Base-by-base conservation (phyloP, 2,329 filamentous ascomycete genomes). In the Fusarium irregulare region DNA sequence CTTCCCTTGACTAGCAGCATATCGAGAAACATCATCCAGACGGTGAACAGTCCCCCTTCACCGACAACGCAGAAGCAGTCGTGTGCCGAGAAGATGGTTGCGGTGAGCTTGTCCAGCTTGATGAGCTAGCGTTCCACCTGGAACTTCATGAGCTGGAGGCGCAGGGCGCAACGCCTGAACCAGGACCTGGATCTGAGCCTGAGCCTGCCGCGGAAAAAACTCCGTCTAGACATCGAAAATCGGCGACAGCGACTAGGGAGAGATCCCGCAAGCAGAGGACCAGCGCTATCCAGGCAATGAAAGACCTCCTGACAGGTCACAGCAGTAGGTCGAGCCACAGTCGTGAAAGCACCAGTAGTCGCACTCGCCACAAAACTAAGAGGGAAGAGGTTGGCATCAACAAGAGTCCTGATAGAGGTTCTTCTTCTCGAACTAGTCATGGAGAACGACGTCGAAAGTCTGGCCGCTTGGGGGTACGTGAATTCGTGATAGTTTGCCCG, bases 31-130 rank as follows among this genome's bases (percentile, higher is more conserved):
- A 68, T 25, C 75, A 78, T 50, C 70, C 74, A 41, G 73, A 75
- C 23, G 64, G 62, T 47, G 64, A 60, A 41, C 57, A 66, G 8
- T 56, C 69, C 12, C 54, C 67, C 34, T 70, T 69, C 27, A 55
- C 50, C 13, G 42, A 51, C 27, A 28, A 47, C n/a, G 55, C 68
- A 10, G 64, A 69, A 4, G 28, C 65, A 2, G 55, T 72, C 6
- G 23, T 58, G 28, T 76, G 74, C 47, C 73, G 73, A 3, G 64
- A 72, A 27, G 83, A 86, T 18, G 85, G 83, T 23, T 92, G 90
- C 74, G 86, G 86, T 32, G 89, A 92, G 76, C 76, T 83, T n/a
- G 46, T 76, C 34, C 30, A 56, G n/a, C 53, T 53, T 9, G 73
- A 73, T n/a, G 74, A 76, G 28, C 45, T 76, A 46, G 63, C 63